These are phyloP conservation scores for Blepharisma japonicum DNA, from an alignment of 73 alveolate genomes.

Conservation along the genomic window DNA sequence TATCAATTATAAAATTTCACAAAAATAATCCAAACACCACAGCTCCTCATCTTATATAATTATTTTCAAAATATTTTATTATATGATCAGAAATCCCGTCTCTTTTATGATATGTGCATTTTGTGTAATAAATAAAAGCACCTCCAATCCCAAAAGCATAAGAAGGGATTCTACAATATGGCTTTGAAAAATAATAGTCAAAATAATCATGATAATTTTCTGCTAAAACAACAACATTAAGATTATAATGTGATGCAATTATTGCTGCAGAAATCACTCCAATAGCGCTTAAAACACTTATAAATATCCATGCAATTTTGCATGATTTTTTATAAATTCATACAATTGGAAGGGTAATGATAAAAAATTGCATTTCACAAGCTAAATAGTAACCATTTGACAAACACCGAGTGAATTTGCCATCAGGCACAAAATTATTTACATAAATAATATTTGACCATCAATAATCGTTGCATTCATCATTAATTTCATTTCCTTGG, in stretches of 20 bases:
- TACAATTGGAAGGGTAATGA: neutral
- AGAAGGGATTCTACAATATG: neutral
- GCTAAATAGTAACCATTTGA: neutral
- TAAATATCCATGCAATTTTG: neutral
- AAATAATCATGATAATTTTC: neutral
- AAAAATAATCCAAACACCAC: neutral
- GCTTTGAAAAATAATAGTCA: neutral
- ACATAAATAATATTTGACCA: neutral
- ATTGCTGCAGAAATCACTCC: neutral
- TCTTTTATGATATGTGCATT: neutral
- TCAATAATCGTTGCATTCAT: neutral
- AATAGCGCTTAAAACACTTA: neutral
- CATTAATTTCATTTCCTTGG: neutral
- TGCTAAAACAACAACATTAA: neutral
- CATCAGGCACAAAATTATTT: neutral
- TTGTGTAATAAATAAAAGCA: neutral
- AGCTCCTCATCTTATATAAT: neutral
- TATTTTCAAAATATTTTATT: neutral
- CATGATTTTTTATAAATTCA: neutral
- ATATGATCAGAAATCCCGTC: neutral
- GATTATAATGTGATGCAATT: neutral
- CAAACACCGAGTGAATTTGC: neutral
- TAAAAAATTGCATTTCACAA: slow-evolving; percentile 5
- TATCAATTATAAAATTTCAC: neutral
- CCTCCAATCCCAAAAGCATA: neutral